Evolutionary conservation across 2,329 filamentous ascomycete species (phyloP), one percentile per base, ranked within the genome.

Genomic region (Epichloe gansuensis): DNA sequence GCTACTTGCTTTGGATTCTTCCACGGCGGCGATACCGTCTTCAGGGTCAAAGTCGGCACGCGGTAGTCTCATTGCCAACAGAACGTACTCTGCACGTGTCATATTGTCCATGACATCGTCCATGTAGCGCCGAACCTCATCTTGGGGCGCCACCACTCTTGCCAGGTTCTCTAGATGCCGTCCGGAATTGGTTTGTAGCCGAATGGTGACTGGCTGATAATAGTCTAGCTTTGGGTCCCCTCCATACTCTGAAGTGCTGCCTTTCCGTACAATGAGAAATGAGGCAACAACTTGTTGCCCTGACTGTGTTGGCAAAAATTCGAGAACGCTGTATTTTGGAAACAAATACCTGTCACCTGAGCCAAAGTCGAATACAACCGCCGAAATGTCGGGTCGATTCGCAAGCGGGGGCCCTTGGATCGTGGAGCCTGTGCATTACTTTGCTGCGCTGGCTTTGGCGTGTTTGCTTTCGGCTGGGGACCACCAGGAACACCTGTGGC

Each of bases 341-440:
- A 93, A 91, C 47, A 88, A 70, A 63, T 87, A 91, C 28, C 86
- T 79, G 64, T 91, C 87, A 46, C 85, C 86, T 3, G 73, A 81
- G 37, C 82, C 82, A 64, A 88, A 88, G 58, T 88, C 83, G 55
- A 89, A 78, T 1, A 85, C 78, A 13, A 86, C 72, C n/a, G 82
- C 81, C 1, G 81, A 76, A 44, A 84, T 76, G 52, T 84, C 83
- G 28, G 77, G 77, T 58, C 78, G 82, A 2, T 73, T 66, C 7
- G 65, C 62, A 17, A 75, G 75, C 2, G 76, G 72, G 78, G 79
- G 0, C 78, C 80, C 58, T 82, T 83, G 5, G 80, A 82, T 28
- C 79, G 75, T 8, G 83, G 63, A 3, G 78, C 75, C 59, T 83
- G 80, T 46, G 75, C 72, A 6, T 74, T 71, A 51, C 56, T 65